phyloP scores from a whole-genome alignment of 495 filamentous ascomycete genomes.

The Platismatia glauca region DNA sequence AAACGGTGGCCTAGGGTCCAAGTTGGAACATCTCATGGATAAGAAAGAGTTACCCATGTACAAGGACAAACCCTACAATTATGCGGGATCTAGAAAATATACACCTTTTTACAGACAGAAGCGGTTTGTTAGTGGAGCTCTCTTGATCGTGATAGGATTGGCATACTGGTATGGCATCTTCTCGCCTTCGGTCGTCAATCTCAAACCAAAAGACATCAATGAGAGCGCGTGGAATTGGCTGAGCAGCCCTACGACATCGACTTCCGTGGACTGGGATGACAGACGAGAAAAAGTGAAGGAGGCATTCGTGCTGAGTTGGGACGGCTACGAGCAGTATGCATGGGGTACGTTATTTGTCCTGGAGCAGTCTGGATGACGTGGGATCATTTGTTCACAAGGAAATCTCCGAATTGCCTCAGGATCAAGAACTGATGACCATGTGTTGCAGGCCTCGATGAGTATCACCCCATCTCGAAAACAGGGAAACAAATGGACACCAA shows the following conservation, averaged over 20 bases:
- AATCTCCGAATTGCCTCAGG: not conserved
- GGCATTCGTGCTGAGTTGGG: constrained; percentile 82
- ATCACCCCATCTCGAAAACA: constrained; percentile 70
- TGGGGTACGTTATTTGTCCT: constrained; percentile 57
- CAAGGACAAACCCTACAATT: constrained; percentile 92
- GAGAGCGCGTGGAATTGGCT: constrained; percentile 21
- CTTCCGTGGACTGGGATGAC: constrained; percentile 57
- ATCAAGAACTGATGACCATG: not conserved
- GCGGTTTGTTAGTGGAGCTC: constrained; percentile 40
- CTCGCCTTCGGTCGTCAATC: constrained; percentile 23
- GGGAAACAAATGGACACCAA: constrained; percentile 69
- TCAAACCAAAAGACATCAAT: constrained; percentile 18
- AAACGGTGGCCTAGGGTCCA: constrained; percentile 32
- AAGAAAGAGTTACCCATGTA: constrained; percentile 76
- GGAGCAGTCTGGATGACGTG: not conserved
- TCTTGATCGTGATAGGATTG: constrained; percentile 41
- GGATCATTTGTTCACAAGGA: not conserved
- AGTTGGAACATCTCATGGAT: constrained; percentile 45
- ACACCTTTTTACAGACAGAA: constrained; percentile 36
- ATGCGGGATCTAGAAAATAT: constrained; percentile 44
- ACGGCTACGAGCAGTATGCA: constrained; percentile 83
- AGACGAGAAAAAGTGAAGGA: constrained; percentile 82
- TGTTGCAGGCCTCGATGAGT: constrained; percentile 71
- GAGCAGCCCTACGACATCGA: constrained; percentile 25
- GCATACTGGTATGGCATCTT: constrained; percentile 55